Conservation (phyloP, 2,329 filamentous ascomycete species). For the Colletotrichum sp. region DNA sequence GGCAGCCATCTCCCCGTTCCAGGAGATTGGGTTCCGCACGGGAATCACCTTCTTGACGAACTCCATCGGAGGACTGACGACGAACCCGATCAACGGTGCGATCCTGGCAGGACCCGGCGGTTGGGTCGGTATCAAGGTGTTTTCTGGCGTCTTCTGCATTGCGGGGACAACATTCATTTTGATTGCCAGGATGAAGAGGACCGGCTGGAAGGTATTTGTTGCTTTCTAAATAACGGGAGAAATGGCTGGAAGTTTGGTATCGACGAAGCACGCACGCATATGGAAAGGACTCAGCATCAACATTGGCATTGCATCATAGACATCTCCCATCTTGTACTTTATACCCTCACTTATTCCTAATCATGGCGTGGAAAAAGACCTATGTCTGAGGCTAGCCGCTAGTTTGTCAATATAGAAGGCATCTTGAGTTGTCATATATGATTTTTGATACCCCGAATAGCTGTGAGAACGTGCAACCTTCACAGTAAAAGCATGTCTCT, state of each 20-base stretch:
- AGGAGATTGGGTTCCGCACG: conserved; percentile 56
- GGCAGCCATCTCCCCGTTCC: conserved; percentile 58
- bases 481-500: fast-evolving
- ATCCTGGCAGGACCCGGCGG: conserved; percentile 33
- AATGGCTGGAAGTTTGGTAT: not conserved
- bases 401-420: not conserved
- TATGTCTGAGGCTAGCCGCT: not conserved
- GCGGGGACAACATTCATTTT: conserved; percentile 30
- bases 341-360: not conserved
- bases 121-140: conserved; percentile 41
- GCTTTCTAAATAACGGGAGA: conserved; percentile 25
- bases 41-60: conserved; percentile 55
- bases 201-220: conserved; percentile 27
- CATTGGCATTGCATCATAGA: not conserved
- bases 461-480: fast-evolving
- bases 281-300: not conserved
- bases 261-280: not conserved
- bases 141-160: conserved; percentile 35
- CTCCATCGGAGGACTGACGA: conserved; percentile 60
- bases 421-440: not conserved
- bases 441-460: not conserved
- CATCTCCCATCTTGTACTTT: not conserved
- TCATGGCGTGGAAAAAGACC: not conserved
- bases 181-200: conserved; percentile 27
- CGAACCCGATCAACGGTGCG: conserved; percentile 61